Evolutionary conservation across 192 early-diverging fungal genomes (phyloP), one percentile per base, ranked within the genome.

Genomic region (Rhizoclosmatium sp.): DNA sequence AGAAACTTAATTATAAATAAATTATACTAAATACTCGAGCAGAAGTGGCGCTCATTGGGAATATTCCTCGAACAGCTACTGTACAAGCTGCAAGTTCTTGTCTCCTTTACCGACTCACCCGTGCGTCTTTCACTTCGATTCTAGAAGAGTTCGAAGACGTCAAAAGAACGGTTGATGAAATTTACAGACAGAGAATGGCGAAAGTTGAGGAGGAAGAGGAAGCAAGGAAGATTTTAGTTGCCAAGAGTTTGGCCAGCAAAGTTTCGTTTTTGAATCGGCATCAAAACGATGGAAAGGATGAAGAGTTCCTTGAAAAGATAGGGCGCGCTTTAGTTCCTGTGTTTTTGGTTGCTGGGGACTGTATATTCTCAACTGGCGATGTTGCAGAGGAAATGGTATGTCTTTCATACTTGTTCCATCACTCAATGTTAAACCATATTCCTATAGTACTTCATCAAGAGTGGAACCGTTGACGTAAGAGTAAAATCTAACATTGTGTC

Each of bases 101-200:
- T 5, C 31, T 59, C 9, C n/a, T 82, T 9, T 82, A 74, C 61
- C 21, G 67, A 78, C 72, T 69, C 12, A 49, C 65, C 7, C 59
- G 75, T 4, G 23, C 7, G 5, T 73, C 54, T 14, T 75, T 82
- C 47, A 40, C 45, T 3, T 19, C 48, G 7, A 82, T 82, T 41
- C 42, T 78, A 3, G 59, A 82, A 14, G 81, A 82, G 71, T 82
- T 81, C 46, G 81, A 82, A 5, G 81, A 82, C 45, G 80, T 82
- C 14, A 41, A 59, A 47, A 7, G 23, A 3, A n/a, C 19, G 47
- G 82, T 87, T 21, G 21, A 69, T 19, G 39, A 59, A 23, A 71
- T 87, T 12, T 87, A 85, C 67, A 51, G 80, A 46, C 81, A 87
- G 73, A n/a, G 85, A 23, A 83, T 87, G 83, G 47, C 47, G 9